Percentiles rank a stretch among this genome's conserved stretches.
Evolutionary conservation across 208 protist species (phyloP).

Genomic region (Wallacemonas sp.): DNA sequence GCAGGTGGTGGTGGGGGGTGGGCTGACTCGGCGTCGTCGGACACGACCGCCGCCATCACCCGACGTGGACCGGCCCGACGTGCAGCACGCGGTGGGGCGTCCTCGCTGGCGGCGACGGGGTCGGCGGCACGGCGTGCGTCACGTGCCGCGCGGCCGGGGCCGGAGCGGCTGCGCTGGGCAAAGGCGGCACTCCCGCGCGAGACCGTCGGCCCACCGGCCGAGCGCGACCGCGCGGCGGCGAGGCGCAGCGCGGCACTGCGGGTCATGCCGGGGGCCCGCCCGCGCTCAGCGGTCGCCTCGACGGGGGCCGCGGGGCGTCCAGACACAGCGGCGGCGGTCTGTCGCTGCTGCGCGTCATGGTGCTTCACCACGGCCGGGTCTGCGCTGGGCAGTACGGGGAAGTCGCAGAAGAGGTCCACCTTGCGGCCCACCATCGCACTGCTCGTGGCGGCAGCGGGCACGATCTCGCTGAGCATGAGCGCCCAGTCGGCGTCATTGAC

Average conservation of each 20-base stretch:
- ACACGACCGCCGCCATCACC: not conserved
- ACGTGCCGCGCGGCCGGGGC: not conserved
- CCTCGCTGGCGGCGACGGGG: not conserved
- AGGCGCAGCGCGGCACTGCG: constrained; percentile 11
- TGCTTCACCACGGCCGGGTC: constrained; percentile 7
- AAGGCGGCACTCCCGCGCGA: constrained; percentile 4
- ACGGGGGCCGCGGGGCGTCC: too few species aligned
- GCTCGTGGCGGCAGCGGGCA: too few species aligned
- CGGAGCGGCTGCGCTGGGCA: constrained; percentile 11
- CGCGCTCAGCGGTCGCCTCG: too few species aligned
- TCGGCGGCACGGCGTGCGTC: not conserved
- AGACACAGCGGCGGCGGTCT: too few species aligned
- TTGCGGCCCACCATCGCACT: constrained; percentile 25
- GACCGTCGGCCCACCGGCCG: not conserved
- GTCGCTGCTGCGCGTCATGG: not conserved
- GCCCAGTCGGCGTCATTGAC: constrained; percentile 76
- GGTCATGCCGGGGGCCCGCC: constrained; percentile 8
- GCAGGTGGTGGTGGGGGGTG: not conserved
- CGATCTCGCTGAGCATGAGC: constrained; percentile 61
- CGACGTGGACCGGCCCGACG: constrained; percentile 5
- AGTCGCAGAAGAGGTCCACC: constrained; percentile 76
- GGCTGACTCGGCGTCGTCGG: not conserved
- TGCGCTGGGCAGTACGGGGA: constrained; percentile 38
- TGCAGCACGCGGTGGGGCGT: not conserved
- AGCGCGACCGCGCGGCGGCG: constrained; percentile 6